Evolutionary conservation across 306 rosid species (phyloP), one percentile per base, ranked within the genome.

Genomic region (Quercus ilex): DNA sequence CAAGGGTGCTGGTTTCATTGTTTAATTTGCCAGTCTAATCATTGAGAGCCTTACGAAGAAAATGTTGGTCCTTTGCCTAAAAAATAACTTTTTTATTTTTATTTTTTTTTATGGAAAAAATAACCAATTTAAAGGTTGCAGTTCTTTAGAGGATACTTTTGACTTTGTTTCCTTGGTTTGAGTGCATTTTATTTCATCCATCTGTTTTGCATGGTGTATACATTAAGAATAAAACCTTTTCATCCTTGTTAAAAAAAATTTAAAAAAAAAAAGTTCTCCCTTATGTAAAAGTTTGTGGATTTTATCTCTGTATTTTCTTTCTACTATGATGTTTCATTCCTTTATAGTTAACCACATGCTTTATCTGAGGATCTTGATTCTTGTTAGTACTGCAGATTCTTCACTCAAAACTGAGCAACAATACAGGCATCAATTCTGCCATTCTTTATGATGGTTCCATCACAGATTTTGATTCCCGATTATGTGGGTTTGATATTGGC

Each of bases 391-490:
- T 90, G 88, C 91, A 95, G 99, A 82, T 83, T 70, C 97, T 93
- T 74, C 79, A 91, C 86, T 77, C 97, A 78, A 95, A 95, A 81
- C 85, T 95, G 71, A 85, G 60, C 78, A 38, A 82, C 75, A 90
- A 77, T 69, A 76, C 80, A 41, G 81, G 80, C 76, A 64, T 90
- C 46, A 86, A 89, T 76, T 93, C 98, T 64, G 85, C 86, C 73
- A 43, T 87, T 80, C 97, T 95, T 58, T 95, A 91, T 83, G 92
- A 93, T 77, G 99, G 98, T 79, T 95, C 99, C 49, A 90, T 95
- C 75, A 91, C 94, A 65, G 86, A 69, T 49, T 88, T 85, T 77
- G 93, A 89, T 83, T 81, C 96, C 49, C 81, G 95, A 82, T 78
- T 91, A 84, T 86, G 80, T 76, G 94, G 90, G 60, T 93, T 91